Base-by-base conservation (phyloP, 225 moss, liverwort and hornwort species). In the Sphagnum contortum region DNA sequence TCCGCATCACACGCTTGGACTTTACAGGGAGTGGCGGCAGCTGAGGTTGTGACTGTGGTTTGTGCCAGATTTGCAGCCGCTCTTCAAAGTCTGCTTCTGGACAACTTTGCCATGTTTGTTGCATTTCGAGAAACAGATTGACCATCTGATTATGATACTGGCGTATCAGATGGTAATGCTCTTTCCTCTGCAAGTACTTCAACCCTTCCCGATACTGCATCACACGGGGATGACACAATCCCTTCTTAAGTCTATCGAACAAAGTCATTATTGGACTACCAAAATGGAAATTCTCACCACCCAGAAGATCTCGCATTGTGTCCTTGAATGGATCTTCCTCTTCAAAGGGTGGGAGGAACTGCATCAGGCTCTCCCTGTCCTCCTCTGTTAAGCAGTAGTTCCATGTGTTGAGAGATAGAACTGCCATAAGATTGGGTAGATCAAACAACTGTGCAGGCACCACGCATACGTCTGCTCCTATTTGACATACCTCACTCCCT, bases 61-160 rank as follows among this genome's bases (percentile, higher is more conserved):
- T 66, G 48, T 84, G 78, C 88, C 88, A 90, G 51, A 88, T 68
- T 69, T 87, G 85, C 59, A 90, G 64, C 71, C 85, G 80, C 57
- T 88, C 88, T 45, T 90, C 85, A 62, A 85, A 70, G 54, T 88
- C 85, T 29, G 88, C 90, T 70, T 81, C 71, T 45, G 88, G 88
- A 71, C 62, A 86, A 73, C 77, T 75, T 60, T 91, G 86, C 91
- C 91, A 91, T 47, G 81, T 72, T 64, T 91, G 83, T 47, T 88
- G 91, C 91, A 91, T 91, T 63, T 88, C 91, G n/a, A 86, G 71
- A 54, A 88, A 88, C n/a, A 85, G 78, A 69, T 79, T 83, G 66
- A 91, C 81, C 91, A 91, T 91, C 52, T 81, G 86, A 71, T 91
- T 91, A 61, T 91, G 91, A 79, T 91, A 91, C 62, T 83, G 77